Conservation (phyloP, 2,329 filamentous ascomycete genomes). For the Ophiostoma ulmi region DNA sequence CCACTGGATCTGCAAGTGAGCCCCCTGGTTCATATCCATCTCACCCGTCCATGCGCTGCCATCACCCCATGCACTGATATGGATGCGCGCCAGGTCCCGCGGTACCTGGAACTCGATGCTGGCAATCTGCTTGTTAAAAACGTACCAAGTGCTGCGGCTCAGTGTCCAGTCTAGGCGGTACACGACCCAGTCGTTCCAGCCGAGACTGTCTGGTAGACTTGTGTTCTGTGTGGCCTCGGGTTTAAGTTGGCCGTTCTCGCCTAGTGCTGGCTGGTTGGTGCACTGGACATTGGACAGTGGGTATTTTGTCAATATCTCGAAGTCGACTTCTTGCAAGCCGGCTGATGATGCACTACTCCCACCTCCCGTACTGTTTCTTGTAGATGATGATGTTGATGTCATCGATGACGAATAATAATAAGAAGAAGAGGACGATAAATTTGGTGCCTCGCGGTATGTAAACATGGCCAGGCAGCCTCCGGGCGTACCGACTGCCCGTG, state of each 20-base stretch:
- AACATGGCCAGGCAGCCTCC: not conserved
- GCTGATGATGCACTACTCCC: not conserved
- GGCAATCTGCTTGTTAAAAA: not conserved
- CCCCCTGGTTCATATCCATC: constrained; percentile 48
- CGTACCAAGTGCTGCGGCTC: not conserved
- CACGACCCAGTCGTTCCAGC: not conserved
- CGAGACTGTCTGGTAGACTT: not conserved
- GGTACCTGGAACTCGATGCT: not conserved
- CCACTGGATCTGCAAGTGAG: constrained; percentile 58
- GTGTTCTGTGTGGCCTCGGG: not conserved
- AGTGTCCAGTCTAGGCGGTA: not conserved
- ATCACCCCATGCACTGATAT: not conserved
- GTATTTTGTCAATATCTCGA: not conserved
- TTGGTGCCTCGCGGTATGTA: not conserved
- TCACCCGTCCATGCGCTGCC: constrained; percentile 50
- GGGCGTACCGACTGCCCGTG: not conserved
- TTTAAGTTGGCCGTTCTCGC: not conserved
- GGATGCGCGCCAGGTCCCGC: not conserved
- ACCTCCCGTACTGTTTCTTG: not conserved
- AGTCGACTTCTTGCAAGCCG: not conserved
- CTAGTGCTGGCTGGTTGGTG: not conserved
- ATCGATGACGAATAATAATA: not conserved
- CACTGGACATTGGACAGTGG: not conserved
- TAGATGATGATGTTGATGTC: not conserved
- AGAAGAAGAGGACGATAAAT: no score